Percentiles rank a stretch among this genome's conserved stretches.
These are phyloP conservation scores for Boletus huronensis DNA, from an alignment of 768 basidiomycete genomes.

Conservation along the genomic window DNA sequence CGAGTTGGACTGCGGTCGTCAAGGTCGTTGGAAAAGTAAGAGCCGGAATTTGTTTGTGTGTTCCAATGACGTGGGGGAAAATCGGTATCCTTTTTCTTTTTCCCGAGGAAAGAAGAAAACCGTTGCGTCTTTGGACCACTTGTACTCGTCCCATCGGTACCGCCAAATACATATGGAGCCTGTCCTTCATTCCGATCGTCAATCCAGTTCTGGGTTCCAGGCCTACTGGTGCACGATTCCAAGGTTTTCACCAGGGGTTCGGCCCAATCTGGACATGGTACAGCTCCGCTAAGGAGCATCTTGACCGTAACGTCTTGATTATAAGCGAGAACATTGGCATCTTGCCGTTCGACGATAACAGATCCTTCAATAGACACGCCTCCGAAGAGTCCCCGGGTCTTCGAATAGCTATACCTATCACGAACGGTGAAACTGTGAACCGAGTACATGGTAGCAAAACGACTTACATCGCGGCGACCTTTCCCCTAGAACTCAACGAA, in stretches of 20 bases:
- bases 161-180: constrained; percentile 54
- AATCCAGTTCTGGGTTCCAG: constrained; percentile 67
- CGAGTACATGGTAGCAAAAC: background rate
- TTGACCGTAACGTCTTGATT: constrained; percentile 66
- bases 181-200: constrained; percentile 42
- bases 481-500: constrained; percentile 77
- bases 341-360: constrained; percentile 90
- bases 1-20: constrained; percentile 9
- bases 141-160: background rate
- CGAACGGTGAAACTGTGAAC: background rate
- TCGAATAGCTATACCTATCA: constrained; percentile 81
- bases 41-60: constrained; percentile 42
- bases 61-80: constrained; percentile 74
- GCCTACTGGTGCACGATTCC: constrained; percentile 66
- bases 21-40: constrained; percentile 47
- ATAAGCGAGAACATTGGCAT: constrained; percentile 87
- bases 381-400: constrained; percentile 91
- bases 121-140: constrained; percentile 37
- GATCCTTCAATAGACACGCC: constrained; percentile 87
- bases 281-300: constrained; percentile 72
- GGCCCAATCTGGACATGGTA: constrained; percentile 80
- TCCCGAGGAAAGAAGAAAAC: constrained; percentile 29
- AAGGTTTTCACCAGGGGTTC: constrained; percentile 69
- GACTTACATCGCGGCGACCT: constrained; percentile 83
- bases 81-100: constrained; percentile 45